Percentiles rank a stretch among this genome's conserved stretches.
Evolutionary conservation across 768 basidiomycete genomes (phyloP).

Genomic region (Leccinum longicurvipes): DNA sequence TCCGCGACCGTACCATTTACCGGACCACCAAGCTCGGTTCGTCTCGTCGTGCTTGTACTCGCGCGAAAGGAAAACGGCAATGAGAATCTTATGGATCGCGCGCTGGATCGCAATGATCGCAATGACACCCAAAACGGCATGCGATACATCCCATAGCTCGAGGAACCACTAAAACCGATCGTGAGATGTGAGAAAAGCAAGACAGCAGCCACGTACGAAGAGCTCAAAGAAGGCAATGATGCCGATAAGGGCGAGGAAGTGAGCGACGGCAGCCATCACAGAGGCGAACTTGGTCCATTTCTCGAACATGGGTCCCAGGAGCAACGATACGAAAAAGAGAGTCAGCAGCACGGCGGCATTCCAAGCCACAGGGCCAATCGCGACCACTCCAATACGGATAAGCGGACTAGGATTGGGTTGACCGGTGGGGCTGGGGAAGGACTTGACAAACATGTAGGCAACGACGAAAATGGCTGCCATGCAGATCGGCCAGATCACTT

Average conservation of each 20-base stretch:
- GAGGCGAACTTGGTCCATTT: conserved; percentile 86
- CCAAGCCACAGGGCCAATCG: conserved; percentile 92
- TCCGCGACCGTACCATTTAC: conserved; percentile 94
- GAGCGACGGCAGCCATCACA: conserved; percentile 89
- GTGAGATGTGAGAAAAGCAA: conserved; percentile 32
- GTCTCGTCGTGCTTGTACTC: conserved; percentile 99
- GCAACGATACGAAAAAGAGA: conserved; percentile 89
- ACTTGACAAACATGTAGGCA: conserved; percentile 92
- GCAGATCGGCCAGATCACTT: conserved; percentile 78
- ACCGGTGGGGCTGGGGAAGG: conserved; percentile 70
- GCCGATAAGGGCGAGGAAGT: conserved; percentile 77
- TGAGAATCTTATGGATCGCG: conserved; percentile 90
- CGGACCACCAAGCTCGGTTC: conserved; percentile 99
- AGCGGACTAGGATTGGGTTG: conserved; percentile 74
- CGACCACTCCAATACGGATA: conserved; percentile 82
- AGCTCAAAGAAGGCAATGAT: conserved; percentile 92
- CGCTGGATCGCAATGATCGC: conserved; percentile 88
- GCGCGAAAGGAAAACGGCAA: conserved; percentile 89
- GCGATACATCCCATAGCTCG: conserved; percentile 94
- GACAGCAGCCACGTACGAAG: conserved; percentile 58
- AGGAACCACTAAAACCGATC: conserved; percentile 75
- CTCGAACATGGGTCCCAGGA: conserved; percentile 87
- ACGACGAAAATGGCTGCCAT: conserved; percentile 74
- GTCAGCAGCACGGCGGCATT: conserved; percentile 84
- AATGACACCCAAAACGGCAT: conserved; percentile 91